Evolutionary conservation across 345 rosid genomes (phyloP).

Genomic region (Barbarea vulgaris): DNA sequence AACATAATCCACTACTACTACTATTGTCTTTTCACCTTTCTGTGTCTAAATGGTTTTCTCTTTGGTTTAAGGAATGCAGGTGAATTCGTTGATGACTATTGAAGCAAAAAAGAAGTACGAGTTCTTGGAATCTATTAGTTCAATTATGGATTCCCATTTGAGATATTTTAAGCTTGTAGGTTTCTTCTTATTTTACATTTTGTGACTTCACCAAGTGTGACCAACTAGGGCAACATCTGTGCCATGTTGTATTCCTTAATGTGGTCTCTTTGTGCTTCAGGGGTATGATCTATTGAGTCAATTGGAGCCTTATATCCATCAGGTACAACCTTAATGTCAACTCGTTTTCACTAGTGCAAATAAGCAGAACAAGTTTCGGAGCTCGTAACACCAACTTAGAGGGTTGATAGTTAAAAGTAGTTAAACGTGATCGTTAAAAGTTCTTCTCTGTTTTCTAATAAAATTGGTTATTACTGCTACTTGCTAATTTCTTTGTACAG

Average conservation of each 20-base stretch:
- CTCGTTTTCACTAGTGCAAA: neutral
- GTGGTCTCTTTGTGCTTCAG: conserved; percentile 51
- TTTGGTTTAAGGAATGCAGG: conserved; percentile 78
- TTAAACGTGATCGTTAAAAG: neutral
- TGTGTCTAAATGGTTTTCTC: conserved; percentile 41
- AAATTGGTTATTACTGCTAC: neutral
- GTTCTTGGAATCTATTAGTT: conserved; percentile 90
- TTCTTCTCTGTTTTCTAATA: too few relatives aligned
- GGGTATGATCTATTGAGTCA: conserved; percentile 75
- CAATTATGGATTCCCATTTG: conserved; percentile 87
- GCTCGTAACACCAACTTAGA: neutral
- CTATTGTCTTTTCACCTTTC: conserved; percentile 7
- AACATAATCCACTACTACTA: conserved; percentile 6
- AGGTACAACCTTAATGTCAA: conserved; percentile 49
- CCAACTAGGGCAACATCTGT: conserved; percentile 8
- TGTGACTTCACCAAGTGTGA: conserved; percentile 16
- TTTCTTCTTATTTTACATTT: conserved; percentile 21
- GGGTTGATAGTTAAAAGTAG: neutral
- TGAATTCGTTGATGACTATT: conserved; percentile 68
- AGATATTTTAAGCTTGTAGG: conserved; percentile 82
- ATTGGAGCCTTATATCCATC: conserved; percentile 81
- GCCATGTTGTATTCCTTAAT: conserved; percentile 18
- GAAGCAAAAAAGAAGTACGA: conserved; percentile 88
- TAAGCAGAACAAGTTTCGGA: neutral
- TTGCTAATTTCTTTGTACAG: conserved; percentile 42